Evolutionary conservation across 2,329 filamentous ascomycete species (phyloP).

Genomic region (Botrytis paeoniae): DNA sequence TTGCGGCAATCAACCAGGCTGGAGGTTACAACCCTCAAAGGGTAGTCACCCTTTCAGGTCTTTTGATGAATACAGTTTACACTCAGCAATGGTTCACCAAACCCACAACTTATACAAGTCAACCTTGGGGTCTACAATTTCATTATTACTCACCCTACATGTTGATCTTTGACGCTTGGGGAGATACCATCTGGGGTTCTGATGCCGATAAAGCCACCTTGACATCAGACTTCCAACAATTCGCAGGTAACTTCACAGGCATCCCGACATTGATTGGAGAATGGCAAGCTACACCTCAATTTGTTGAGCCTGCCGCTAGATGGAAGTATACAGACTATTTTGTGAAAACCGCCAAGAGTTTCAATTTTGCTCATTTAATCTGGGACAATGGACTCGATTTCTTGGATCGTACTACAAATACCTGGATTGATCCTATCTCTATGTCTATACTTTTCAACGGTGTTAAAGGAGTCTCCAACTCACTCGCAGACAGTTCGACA

Average conservation of each 20-base stretch:
- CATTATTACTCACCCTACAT: conserved; percentile 60
- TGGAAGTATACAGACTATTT: conserved; percentile 59
- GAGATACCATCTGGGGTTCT: conserved; percentile 58
- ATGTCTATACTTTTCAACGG: conserved; percentile 49
- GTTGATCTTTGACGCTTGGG: conserved; percentile 51
- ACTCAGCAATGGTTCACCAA: conserved; percentile 53
- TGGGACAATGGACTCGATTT: conserved; percentile 61
- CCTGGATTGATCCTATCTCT: conserved; percentile 51
- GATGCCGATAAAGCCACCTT: conserved; percentile 50
- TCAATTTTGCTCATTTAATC: conserved; percentile 50
- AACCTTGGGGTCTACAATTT: conserved; percentile 58
- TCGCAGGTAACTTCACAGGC: conserved; percentile 53
- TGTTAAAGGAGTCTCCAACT: conserved; percentile 45
- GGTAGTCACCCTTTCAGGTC: conserved; percentile 55
- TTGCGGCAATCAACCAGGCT: conserved; percentile 50
- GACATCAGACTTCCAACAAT: conserved; percentile 48
- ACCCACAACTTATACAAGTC: conserved; percentile 48
- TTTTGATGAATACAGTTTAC: conserved; percentile 49
- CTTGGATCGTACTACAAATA: conserved; percentile 47
- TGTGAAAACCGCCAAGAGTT: conserved; percentile 46
- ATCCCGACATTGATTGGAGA: conserved; percentile 57
- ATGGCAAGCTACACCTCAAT: conserved; percentile 49
- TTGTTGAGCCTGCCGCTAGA: conserved; percentile 53
- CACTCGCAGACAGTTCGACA: conserved; percentile 50
- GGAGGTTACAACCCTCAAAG: conserved; percentile 55